phyloP scores from a whole-genome alignment of 2,329 filamentous ascomycete genomes.

The Colletotrichum sp. region DNA sequence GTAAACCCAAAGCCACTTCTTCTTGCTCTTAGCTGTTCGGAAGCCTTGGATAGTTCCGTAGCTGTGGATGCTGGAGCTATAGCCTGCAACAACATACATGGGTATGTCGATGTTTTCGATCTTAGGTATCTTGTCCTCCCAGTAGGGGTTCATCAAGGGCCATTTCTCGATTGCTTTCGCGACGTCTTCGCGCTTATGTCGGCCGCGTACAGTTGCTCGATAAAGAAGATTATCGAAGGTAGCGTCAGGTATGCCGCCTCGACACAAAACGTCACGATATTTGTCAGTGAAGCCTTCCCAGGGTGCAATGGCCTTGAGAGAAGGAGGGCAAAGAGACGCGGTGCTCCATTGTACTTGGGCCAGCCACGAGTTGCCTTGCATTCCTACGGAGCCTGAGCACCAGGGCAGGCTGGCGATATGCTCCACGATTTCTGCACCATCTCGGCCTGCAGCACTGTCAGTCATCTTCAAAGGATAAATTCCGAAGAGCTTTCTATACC shows the following conservation, averaged over 20 bases:
- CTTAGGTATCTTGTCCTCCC: background rate
- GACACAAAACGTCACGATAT: background rate
- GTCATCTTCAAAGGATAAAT: background rate
- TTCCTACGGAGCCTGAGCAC: background rate
- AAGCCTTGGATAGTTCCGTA: background rate
- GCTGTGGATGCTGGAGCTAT: background rate
- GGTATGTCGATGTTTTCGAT: background rate
- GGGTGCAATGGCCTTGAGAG: background rate
- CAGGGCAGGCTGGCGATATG: background rate
- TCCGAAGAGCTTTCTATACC: background rate
- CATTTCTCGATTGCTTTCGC: background rate
- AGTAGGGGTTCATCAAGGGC: background rate
- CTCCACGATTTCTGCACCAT: background rate
- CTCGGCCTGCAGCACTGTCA: background rate
- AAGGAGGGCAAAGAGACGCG: background rate
- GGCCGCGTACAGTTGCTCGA: background rate
- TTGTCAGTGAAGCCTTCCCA: background rate
- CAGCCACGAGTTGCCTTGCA: background rate
- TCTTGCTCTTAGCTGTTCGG: background rate
- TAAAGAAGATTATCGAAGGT: background rate
- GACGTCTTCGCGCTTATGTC: background rate
- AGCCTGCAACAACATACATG: background rate
- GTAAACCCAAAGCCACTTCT: background rate
- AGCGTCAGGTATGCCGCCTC: background rate
- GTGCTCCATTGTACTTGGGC: background rate